Percentiles rank a stretch among this genome's conserved stretches.
Evolutionary conservation across 202 grass and related monocot species (phyloP).

Genomic region (Brachypodium distachyon): DNA sequence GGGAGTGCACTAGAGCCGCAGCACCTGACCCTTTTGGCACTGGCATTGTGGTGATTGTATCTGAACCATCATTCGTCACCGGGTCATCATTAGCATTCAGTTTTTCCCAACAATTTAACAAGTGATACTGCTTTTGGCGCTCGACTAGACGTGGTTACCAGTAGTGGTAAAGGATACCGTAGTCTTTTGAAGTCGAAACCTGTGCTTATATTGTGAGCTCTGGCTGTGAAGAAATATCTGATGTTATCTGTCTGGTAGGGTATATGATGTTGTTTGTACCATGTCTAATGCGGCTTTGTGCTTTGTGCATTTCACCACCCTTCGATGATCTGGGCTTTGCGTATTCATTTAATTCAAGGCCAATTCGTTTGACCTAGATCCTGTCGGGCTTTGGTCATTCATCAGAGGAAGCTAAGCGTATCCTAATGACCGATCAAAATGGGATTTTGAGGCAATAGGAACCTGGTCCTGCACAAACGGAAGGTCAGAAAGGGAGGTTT

Average conservation of each 20-base stretch:
- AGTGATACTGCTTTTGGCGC: background rate
- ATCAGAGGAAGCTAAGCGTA: no score
- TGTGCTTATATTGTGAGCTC: background rate
- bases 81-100: conserved; percentile 11
- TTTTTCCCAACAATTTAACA: conserved; percentile 19
- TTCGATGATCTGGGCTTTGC: no score
- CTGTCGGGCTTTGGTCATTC: no score
- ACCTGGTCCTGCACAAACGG: no score
- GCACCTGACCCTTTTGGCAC: conserved; percentile 2
- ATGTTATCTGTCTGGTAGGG: background rate
- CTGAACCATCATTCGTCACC: conserved; percentile 3
- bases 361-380: no score
- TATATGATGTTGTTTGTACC: background rate
- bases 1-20: background rate
- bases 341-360: no score
- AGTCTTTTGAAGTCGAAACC: background rate
- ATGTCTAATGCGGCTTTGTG: no score
- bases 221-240: background rate
- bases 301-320: no score
- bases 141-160: background rate
- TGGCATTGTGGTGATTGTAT: conserved; percentile 18
- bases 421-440: no score
- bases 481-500: no score
- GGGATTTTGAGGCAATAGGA: no score
- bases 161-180: background rate